Base-by-base conservation (phyloP, 2,329 filamentous ascomycete genomes). In the Magnaporthiopsis incrustans region DNA sequence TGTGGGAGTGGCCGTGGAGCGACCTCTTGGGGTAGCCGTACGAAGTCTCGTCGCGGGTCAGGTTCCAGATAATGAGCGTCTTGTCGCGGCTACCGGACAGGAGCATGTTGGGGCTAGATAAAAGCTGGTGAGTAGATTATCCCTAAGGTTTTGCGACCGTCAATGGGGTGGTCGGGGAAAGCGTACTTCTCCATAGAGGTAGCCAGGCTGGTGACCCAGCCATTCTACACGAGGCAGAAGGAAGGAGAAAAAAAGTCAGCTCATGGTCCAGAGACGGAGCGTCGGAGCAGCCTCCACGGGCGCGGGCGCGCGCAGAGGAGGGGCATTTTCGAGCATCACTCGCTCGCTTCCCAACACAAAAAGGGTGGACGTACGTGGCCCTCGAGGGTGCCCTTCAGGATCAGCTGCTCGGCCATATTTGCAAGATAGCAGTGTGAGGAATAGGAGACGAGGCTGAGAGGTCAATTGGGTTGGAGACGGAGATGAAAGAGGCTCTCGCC, bases 1-100 rank as follows among this genome's bases (percentile, higher is more conserved):
- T 99, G 89, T 99, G 95, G 71, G 93, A 97, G 88, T 99, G 95
- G 77, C 95, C 95, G 84, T 96, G 89, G 73, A 99, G 92, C 78
- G 92, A 96, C 83, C 95, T 90, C 89, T 99, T 98, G 78, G 95
- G 95, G 87, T 97, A 97, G 75, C 95, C 95, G 87, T 98, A 99
- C 78, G 91, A 89, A 79, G 89, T 88, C 85, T 98, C 95, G 82
- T 98, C 93, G 82, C 95, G 94, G 81, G 95, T 98, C 77, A 99
- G 87, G 88, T 97, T 97, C 95, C 95, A 99, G 88, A 99, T 96
- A 85, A 99, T 99, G 80, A 99, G 86, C 73, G 91, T 91, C 90
- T 98, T 97, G 88, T 99, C 95, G 84, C 95, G 92, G 79, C 88
- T 92, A 77, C 86, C 94, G 73, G 95, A 99, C 76, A 99, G 89